These are phyloP conservation scores for Cyclocybe cylindracea DNA, from an alignment of 768 basidiomycete genomes.

Conservation along the genomic window DNA sequence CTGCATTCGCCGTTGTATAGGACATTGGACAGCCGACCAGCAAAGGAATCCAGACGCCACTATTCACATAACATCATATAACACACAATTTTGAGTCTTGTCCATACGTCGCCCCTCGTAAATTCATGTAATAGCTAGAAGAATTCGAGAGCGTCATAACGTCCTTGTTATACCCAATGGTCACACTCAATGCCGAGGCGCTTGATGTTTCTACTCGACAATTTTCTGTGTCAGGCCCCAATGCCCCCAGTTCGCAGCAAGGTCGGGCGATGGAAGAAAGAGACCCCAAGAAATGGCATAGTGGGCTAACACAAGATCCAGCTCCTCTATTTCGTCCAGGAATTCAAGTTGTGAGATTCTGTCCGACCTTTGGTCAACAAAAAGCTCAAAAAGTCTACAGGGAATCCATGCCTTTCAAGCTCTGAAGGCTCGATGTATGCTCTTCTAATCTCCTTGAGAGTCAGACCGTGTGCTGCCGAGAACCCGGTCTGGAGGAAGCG, in stretches of 20 bases:
- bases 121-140: too few relatives aligned
- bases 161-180: too few relatives aligned
- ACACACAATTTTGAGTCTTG: too few relatives aligned
- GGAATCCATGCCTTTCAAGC: slow-evolving; percentile 52
- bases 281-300: slow-evolving; percentile 86
- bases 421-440: slow-evolving; percentile 49
- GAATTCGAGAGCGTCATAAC: too few relatives aligned
- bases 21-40: too few relatives aligned
- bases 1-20: slow-evolving; percentile 55
- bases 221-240: slow-evolving; percentile 36
- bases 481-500: slow-evolving; percentile 67
- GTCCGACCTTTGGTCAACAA: slow-evolving; percentile 1
- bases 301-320: slow-evolving; percentile 86
- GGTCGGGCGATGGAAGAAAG: slow-evolving; percentile 16
- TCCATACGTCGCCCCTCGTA: too few relatives aligned
- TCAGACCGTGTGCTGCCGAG: slow-evolving; percentile 52
- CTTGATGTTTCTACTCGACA: too few relatives aligned
- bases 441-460: slow-evolving; percentile 69
- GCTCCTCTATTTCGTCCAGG: slow-evolving; percentile 93
- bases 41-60: too few relatives aligned
- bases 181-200: too few relatives aligned
- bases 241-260: slow-evolving; percentile 26
- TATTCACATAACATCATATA: too few relatives aligned
- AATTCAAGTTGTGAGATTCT: slow-evolving; percentile 83
- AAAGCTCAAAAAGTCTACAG: not conserved